Evolutionary conservation across 2,329 filamentous ascomycete species (phyloP).

Genomic region (Epichloe baconii): DNA sequence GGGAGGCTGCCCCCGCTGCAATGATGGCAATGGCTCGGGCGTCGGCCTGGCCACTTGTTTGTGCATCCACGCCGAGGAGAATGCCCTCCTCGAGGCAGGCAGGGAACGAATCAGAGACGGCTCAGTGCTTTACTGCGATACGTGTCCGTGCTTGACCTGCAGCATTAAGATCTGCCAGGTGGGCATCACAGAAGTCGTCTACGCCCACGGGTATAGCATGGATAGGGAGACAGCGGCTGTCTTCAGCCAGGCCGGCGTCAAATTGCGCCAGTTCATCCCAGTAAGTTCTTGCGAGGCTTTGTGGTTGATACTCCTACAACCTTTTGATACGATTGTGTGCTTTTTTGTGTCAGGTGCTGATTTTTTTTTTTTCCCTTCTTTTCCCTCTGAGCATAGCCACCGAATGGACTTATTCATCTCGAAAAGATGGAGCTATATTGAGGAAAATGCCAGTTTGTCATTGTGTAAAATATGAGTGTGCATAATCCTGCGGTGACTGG

Average conservation of each 20-base stretch:
- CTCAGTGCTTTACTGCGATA: slow-evolving; percentile 83
- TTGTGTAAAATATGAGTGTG: too few species aligned
- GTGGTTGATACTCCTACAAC: too few species aligned
- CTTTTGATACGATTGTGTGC: too few species aligned
- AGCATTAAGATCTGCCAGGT: slow-evolving; percentile 98
- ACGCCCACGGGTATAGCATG: slow-evolving; percentile 89
- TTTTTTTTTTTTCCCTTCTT: neutral
- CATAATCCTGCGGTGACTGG: too few species aligned
- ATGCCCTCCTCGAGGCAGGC: slow-evolving; percentile 87
- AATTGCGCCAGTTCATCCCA: slow-evolving; percentile 75
- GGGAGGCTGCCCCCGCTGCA: slow-evolving; percentile 82
- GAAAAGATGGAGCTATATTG: slow-evolving; percentile 34
- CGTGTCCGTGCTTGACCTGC: slow-evolving; percentile 92
- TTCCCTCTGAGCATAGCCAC: slow-evolving; percentile 33
- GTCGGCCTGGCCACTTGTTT: slow-evolving; percentile 73
- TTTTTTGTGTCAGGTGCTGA: neutral
- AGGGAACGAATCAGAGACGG: slow-evolving; percentile 76
- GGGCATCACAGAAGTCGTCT: slow-evolving; percentile 90
- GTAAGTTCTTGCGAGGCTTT: slow-evolving; percentile 34
- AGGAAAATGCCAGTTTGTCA: neutral
- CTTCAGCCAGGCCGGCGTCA: slow-evolving; percentile 71
- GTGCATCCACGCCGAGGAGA: slow-evolving; percentile 97
- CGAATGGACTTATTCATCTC: slow-evolving; percentile 51
- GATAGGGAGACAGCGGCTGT: slow-evolving; percentile 73
- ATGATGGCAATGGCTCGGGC: slow-evolving; percentile 57